These are phyloP conservation scores for Knufia fluminis DNA, from an alignment of 2,329 filamentous ascomycete species.

Conservation along the genomic window DNA sequence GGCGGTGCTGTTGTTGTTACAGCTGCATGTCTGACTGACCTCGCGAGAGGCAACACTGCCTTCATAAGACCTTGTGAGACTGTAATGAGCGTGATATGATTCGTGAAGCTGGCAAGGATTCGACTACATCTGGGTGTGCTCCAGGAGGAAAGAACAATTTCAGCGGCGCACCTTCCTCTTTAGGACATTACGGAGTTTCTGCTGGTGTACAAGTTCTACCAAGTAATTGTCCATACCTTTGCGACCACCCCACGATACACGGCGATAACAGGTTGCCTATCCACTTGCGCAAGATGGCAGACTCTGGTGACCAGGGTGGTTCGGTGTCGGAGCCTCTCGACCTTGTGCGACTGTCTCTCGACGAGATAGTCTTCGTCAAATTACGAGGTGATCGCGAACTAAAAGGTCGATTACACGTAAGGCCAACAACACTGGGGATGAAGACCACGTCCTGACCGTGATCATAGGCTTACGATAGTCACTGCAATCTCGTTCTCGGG, in stretches of 20 bases:
- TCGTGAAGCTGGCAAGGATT: not conserved
- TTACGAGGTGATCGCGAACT: slow-evolving; percentile 90
- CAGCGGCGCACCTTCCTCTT: not conserved
- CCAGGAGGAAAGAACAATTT: not conserved
- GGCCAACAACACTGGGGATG: slow-evolving; percentile 25
- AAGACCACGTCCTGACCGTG: slow-evolving; percentile 17
- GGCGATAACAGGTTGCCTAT: slow-evolving; percentile 13
- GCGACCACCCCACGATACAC: slow-evolving; percentile 9
- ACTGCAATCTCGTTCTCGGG: slow-evolving; percentile 92
- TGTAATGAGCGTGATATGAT: not conserved
- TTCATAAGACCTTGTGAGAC: not conserved
- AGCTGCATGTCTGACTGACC: not conserved
- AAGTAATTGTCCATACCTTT: not conserved
- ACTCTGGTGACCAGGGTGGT: slow-evolving; percentile 61
- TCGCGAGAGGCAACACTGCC: not conserved
- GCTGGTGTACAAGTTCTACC: not conserved
- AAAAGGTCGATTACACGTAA: slow-evolving; percentile 86
- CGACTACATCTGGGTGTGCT: not conserved
- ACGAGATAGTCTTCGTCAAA: slow-evolving; percentile 96
- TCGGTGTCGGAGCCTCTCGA: slow-evolving; percentile 87
- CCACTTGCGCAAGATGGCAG: slow-evolving; percentile 56
- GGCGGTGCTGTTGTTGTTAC: not conserved
- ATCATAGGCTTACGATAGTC: slow-evolving; percentile 84
- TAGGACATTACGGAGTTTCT: not conserved
- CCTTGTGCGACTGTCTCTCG: slow-evolving; percentile 79